Percentiles rank a stretch among this genome's conserved stretches.
Conservation (phyloP, 257 asterid genomes). For the Solanum lycopersicoides region DNA sequence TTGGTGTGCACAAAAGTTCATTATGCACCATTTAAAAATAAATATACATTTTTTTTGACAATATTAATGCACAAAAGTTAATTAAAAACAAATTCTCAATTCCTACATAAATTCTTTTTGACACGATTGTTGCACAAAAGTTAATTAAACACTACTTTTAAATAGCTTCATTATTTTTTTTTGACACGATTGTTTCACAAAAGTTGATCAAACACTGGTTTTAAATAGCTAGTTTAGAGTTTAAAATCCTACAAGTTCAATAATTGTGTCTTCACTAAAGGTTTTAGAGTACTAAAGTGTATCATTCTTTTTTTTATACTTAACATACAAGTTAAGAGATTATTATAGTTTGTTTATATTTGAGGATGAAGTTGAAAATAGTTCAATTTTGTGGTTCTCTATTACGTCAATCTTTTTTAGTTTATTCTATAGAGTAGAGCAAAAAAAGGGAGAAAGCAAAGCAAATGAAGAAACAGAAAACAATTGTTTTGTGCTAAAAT, state of each 20-base stretch:
- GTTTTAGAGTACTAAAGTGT: too few species aligned
- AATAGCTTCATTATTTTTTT: not conserved
- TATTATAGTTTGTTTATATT: too few species aligned
- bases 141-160: not conserved
- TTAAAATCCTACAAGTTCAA: not conserved
- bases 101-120: too few species aligned
- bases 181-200: not conserved
- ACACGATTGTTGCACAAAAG: not conserved
- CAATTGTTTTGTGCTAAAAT: not conserved
- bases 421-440: too few species aligned
- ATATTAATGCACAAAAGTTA: not conserved
- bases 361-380: too few species aligned
- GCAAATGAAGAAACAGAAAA: not conserved
- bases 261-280: too few species aligned
- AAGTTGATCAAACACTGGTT: not conserved
- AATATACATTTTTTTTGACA: not conserved
- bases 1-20: not conserved
- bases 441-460: too few species aligned
- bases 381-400: too few species aligned
- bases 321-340: too few species aligned
- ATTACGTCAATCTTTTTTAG: too few species aligned
- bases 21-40: not conserved
- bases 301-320: too few species aligned
- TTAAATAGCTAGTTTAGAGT: not conserved
- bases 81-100: not conserved